A percentile compares a stretch with the other conserved stretches of the same genome.
Evolutionary conservation across 352 stramenopile genomes (phyloP).

Genomic region (Globisporangium okanoganense): DNA sequence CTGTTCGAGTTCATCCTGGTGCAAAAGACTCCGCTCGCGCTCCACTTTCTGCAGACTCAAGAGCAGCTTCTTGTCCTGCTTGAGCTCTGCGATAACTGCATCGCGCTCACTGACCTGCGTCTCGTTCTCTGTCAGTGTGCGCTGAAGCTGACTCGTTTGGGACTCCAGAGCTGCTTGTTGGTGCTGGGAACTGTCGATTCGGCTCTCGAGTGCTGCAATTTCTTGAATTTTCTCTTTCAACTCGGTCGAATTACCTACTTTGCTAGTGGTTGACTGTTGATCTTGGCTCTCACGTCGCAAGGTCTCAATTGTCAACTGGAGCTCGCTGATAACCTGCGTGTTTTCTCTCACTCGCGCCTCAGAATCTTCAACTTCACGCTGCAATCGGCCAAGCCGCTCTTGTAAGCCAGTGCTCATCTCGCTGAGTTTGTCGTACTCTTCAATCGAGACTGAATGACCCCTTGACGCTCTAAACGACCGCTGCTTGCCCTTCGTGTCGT

Average conservation of each 20-base stretch:
- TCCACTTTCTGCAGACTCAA: slow-evolving; percentile 32
- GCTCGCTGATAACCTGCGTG: neutral
- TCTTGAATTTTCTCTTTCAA: neutral
- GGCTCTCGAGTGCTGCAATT: neutral
- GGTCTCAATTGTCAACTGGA: slow-evolving; percentile 2
- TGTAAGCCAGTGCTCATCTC: slow-evolving; percentile 7
- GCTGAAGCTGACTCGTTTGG: slow-evolving; percentile 22
- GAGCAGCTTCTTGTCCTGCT: slow-evolving; percentile 34
- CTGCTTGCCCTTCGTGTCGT: neutral
- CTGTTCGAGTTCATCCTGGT: slow-evolving; percentile 26
- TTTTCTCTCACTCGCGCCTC: neutral
- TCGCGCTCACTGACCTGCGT: slow-evolving; percentile 25
- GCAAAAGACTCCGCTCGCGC: slow-evolving; percentile 19
- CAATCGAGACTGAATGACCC: neutral
- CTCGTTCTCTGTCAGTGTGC: slow-evolving; percentile 25
- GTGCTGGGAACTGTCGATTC: slow-evolving; percentile 5
- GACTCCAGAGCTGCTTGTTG: slow-evolving; percentile 2
- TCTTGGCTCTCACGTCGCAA: neutral
- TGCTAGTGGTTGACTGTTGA: neutral
- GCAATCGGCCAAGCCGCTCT: neutral
- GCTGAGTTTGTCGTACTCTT: slow-evolving; percentile 5
- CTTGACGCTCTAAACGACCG: neutral
- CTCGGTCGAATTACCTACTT: neutral
- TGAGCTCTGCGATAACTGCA: slow-evolving; percentile 29
- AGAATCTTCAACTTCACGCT: slow-evolving; percentile 3